Base-by-base conservation (phyloP, 192 early-diverging fungal species). In the Coemansia sp. region DNA sequence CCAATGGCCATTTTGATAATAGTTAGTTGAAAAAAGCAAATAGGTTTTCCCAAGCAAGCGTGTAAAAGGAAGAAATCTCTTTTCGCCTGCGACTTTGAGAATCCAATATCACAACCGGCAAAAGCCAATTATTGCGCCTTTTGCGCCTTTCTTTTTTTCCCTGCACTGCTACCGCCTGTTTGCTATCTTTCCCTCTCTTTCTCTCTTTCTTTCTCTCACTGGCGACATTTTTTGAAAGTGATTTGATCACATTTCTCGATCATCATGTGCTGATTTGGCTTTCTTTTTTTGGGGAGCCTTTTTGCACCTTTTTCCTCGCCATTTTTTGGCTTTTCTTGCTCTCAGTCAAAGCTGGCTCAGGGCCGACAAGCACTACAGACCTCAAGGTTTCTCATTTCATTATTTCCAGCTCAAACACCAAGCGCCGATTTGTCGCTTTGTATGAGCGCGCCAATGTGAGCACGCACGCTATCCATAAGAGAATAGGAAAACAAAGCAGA, bases 1-100 rank as follows among this genome's bases (percentile, higher is more conserved):
- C 90, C 90, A 73, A 91, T 85, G 70, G 90, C 88, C 83, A 83
- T 77, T 47, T 48, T 72, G 62, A 42, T 49, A 16, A 39, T 53
- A 34, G 34, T 52, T 54, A 50, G 55, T 47, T 60, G 58, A 62
- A 72, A 58, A 42, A 42, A 64, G 47, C 55, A 48, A 61, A 61
- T 36, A 23, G 19, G 54, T 62, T 69, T 62, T 69, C 54, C 13
- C 47, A 58, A 60, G 60, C 57, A 71, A 71, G 68, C 62, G 64
- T 66, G 64, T 60, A 73, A 73, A 73, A 67, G 65, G 61, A 67
- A 67, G 70, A 66, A 66, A 49, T 47, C 55, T 36, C 55, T 11
- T 50, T n/a, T 34, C 25, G 35, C 39, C 51, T 30, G 49, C 55
- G 23, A 64, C 42, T 30, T 42, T 20, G 34, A 16, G 53, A 35